phyloP scores from a whole-genome alignment of 140 eudicot species.

The Bidens hawaiensis region DNA sequence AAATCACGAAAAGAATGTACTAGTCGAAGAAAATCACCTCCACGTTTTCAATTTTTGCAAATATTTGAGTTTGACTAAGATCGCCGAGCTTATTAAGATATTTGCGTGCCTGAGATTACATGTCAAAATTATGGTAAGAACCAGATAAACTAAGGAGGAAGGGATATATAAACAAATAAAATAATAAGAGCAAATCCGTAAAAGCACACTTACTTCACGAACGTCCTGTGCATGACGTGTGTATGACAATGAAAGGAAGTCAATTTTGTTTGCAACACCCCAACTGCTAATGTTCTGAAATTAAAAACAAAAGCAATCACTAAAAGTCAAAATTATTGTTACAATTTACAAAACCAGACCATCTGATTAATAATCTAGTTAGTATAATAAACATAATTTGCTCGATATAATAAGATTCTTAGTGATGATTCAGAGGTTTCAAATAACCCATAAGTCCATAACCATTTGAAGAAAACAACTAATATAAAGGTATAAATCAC shows the following conservation, averaged over 20 bases:
- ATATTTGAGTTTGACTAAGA: conserved; percentile 88
- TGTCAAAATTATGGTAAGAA: not conserved
- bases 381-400: too few relatives aligned
- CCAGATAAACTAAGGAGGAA: not conserved
- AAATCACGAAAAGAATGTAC: not conserved
- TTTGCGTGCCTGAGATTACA: conserved; percentile 69
- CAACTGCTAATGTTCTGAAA: conserved; percentile 88
- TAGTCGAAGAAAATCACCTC: conserved; percentile 64
- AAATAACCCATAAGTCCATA: too few relatives aligned
- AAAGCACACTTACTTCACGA: conserved; percentile 72
- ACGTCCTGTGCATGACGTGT: conserved; percentile 97
- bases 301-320: not conserved
- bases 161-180: conserved; percentile 7
- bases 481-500: not conserved
- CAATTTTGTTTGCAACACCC: conserved; percentile 93
- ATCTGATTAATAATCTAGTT: too few relatives aligned
- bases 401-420: too few relatives aligned
- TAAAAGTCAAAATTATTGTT: not conserved
- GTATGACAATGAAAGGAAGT: conserved; percentile 92
- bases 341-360: too few relatives aligned
- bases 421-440: too few relatives aligned
- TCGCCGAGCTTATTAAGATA: conserved; percentile 76
- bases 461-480: too few relatives aligned
- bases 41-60: conserved; percentile 85
- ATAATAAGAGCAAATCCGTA: conserved; percentile 9